These are phyloP conservation scores for Microstegium vimineum DNA, from an alignment of 176 grass and related monocot species.

Conservation along the genomic window DNA sequence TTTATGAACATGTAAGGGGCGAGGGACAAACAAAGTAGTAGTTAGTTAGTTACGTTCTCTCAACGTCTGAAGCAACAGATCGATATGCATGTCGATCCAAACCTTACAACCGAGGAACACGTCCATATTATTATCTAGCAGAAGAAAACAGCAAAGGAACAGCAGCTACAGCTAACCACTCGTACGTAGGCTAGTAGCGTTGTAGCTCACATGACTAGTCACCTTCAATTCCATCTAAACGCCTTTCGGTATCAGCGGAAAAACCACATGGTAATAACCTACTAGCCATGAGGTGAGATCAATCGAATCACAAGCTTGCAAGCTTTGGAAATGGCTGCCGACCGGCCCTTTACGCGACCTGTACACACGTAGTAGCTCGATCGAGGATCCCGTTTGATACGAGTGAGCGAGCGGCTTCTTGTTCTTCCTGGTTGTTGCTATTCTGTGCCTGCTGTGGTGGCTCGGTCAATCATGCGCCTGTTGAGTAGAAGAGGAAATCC, in stretches of 20 bases:
- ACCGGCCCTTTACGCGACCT: neutral
- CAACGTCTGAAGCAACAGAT: neutral
- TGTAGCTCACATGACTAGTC: constrained; percentile 14
- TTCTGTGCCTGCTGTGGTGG: neutral
- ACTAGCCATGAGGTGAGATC: neutral
- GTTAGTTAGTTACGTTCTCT: neutral
- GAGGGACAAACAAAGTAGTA: constrained; percentile 4
- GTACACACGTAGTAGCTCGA: too few species aligned
- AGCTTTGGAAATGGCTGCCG: too few species aligned
- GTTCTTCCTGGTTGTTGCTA: neutral
- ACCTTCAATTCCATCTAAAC: neutral
- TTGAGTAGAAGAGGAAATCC: constrained; percentile 7
- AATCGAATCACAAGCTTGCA: too few species aligned
- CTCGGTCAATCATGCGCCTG: constrained; percentile 23
- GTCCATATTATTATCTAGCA: constrained; percentile 1
- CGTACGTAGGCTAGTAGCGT: neutral
- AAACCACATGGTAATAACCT: neutral
- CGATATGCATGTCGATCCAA: neutral
- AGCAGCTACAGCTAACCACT: neutral
- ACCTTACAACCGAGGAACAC: neutral
- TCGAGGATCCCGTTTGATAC: neutral
- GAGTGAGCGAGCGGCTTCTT: neutral
- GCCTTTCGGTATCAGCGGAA: neutral
- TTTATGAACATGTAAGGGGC: neutral
- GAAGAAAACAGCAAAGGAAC: neutral